A percentile compares a stretch with the other conserved stretches of the same genome.
phyloP scores from a whole-genome alignment of 108 stramenopile genomes.

The Schizochytrium sp. region DNA sequence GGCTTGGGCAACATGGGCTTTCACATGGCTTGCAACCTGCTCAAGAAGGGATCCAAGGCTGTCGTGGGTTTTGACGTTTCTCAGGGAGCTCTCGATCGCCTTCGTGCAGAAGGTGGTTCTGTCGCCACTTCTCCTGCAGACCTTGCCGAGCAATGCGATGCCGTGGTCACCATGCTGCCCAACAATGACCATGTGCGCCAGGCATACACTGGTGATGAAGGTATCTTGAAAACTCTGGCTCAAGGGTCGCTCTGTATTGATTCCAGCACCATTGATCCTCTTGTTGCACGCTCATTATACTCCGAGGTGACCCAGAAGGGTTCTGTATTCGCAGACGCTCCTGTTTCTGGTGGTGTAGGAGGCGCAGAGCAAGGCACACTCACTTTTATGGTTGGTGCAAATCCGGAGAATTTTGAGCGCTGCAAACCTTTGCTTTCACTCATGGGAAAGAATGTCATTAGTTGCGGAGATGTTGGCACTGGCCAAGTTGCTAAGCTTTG shows the following conservation, averaged over 20 bases:
- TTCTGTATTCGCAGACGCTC: constrained; percentile 80
- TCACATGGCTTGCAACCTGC: constrained; percentile 84
- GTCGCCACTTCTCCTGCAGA: constrained; percentile 70
- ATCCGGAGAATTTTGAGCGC: constrained; percentile 68
- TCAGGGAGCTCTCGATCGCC: constrained; percentile 55
- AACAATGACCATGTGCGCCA: constrained; percentile 70
- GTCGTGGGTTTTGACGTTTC: constrained; percentile 75
- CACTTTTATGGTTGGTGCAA: constrained; percentile 92
- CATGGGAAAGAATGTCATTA: constrained; percentile 85
- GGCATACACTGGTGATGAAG: constrained; percentile 71
- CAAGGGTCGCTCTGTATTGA: constrained; percentile 79
- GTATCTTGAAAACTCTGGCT: constrained; percentile 50
- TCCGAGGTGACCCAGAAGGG: constrained; percentile 62
- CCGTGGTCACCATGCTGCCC: constrained; percentile 86
- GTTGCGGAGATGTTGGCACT: constrained; percentile 85
- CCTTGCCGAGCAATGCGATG: constrained; percentile 59
- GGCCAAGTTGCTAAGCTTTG: constrained; percentile 89
- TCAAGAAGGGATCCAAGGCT: constrained; percentile 66
- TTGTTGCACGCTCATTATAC: constrained; percentile 68
- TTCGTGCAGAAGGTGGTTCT: constrained; percentile 54
- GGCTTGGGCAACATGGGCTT: constrained; percentile 93
- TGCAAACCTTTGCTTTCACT: constrained; percentile 75
- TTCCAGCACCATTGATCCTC: constrained; percentile 85
- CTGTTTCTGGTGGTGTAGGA: constrained; percentile 91
- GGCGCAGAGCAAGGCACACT: constrained; percentile 89